Evolutionary conservation across 192 early-diverging fungal genomes (phyloP).

Genomic region (Coemansia pectinata): DNA sequence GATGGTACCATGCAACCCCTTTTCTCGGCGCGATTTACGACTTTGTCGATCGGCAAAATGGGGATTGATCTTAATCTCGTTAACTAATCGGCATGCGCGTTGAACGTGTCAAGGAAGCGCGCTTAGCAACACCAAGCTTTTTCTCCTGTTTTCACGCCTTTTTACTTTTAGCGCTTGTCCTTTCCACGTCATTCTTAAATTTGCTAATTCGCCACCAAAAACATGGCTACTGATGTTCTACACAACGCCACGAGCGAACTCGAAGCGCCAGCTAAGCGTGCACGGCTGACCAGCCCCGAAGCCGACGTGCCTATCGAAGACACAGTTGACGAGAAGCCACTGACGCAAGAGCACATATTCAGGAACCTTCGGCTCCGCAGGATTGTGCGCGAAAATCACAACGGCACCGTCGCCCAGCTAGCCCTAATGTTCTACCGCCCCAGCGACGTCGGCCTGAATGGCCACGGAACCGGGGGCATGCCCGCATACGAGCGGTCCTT

Average conservation of each 20-base stretch:
- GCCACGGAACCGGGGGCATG: constrained; percentile 57
- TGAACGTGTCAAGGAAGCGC: neutral
- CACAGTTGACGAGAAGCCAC: constrained; percentile 21
- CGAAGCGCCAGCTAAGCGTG: constrained; percentile 41
- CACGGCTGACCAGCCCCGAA: constrained; percentile 37
- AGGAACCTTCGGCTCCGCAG: constrained; percentile 75
- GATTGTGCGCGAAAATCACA: constrained; percentile 91
- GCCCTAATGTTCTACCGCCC: constrained; percentile 72
- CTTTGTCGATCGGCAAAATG: neutral
- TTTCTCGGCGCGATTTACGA: neutral
- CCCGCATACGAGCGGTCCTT: constrained; percentile 56
- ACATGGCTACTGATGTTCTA: neutral
- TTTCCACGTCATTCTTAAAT: neutral
- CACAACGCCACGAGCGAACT: neutral
- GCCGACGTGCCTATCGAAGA: neutral
- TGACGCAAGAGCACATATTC: constrained; percentile 63
- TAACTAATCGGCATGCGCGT: neutral
- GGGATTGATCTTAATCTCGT: neutral
- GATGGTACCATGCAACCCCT: neutral
- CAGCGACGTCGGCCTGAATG: constrained; percentile 23
- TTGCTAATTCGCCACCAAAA: neutral
- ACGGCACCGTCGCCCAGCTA: constrained; percentile 69
- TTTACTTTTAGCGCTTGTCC: neutral
- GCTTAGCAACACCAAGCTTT: neutral
- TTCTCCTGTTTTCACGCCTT: neutral